These are phyloP conservation scores for Punica granatum DNA, from an alignment of 345 rosid species.

Conservation along the genomic window DNA sequence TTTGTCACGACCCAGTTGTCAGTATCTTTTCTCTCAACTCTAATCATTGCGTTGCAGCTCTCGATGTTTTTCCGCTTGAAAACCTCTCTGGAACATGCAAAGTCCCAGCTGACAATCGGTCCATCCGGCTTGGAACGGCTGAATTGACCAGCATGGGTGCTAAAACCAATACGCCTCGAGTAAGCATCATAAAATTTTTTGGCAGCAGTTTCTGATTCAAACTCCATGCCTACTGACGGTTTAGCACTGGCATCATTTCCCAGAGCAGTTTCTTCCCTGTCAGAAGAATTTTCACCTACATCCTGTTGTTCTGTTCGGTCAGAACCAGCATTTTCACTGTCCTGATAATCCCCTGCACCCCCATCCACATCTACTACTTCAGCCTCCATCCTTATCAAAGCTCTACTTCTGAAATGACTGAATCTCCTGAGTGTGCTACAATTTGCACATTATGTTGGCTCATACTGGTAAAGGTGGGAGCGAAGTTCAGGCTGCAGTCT, in stretches of 20 bases:
- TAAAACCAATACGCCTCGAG: slow-evolving; percentile 41
- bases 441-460: background rate
- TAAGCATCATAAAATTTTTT: slow-evolving; percentile 41
- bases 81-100: slow-evolving; percentile 45
- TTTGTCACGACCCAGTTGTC: slow-evolving; percentile 46
- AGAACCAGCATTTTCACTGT: slow-evolving; percentile 8
- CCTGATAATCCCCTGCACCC: slow-evolving; percentile 12
- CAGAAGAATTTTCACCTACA: slow-evolving; percentile 17
- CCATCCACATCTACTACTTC: slow-evolving; percentile 24
- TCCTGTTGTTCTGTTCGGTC: slow-evolving; percentile 15
- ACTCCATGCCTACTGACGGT: slow-evolving; percentile 50
- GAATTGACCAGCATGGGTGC: slow-evolving; percentile 45
- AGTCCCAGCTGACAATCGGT: slow-evolving; percentile 49
- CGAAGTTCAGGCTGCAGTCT: background rate
- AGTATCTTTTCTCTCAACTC: slow-evolving; percentile 43
- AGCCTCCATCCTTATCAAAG: slow-evolving; percentile 23
- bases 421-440: slow-evolving; percentile 1
- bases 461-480: background rate
- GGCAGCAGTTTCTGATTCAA: slow-evolving; percentile 49
- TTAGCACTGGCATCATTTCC: slow-evolving; percentile 21
- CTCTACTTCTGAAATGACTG: background rate
- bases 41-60: slow-evolving; percentile 55
- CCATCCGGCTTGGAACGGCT: slow-evolving; percentile 53
- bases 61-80: slow-evolving; percentile 45
- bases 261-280: slow-evolving; percentile 13